Base-by-base conservation (phyloP, 148 eudicot genomes). In the Spergularia marina region DNA sequence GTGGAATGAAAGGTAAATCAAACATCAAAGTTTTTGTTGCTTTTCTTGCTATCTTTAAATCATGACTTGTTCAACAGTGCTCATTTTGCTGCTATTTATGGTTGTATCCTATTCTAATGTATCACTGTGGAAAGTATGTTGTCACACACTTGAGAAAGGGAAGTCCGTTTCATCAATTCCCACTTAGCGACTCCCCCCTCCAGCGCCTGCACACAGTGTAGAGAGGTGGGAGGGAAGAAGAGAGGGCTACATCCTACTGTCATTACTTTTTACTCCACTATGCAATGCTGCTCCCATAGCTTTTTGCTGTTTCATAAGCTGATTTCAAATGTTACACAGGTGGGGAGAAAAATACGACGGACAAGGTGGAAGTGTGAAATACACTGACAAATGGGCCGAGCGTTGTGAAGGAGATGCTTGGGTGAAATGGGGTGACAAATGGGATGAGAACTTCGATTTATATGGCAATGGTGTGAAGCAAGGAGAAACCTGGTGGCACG, bases 321-420 rank as follows among this genome's bases (percentile, higher is more conserved):
- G 63, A 58, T 18, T 21, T 30, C n/a, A 4, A 36, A 36, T 55
- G 18, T 15, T 74, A 59, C 39, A 58, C 82, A 93, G 98, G 88
- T 94, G 98, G 98, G 98, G 98, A n/a, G 98, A 94, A 82, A 86
- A 76, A 79, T 94, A 91, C 44, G 95, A 94, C 30, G 98, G 98
- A 30, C 76, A 67, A 41, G 97, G 97, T 41, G 91, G 95, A 74
- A 94, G 97, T 79, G 80, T 52, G 51, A 94, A 91, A 54, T 91
- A 94, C 88, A 94, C 97, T 0, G 98, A 94, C 83, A 94, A 91
- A 85, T 94, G 98, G 97, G 98, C 97, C 2, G 98, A 94, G 82
- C 91, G 91, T 5, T 87, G 72, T 39, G 93, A 91, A 78, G 97
- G 90, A 23, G 91, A 90, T 64, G 89, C 86, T 7, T 94, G 97